Evolutionary conservation across 176 grass and related monocot genomes (phyloP), one percentile per base, ranked within the genome.

Genomic region (Juncus inflexus): DNA sequence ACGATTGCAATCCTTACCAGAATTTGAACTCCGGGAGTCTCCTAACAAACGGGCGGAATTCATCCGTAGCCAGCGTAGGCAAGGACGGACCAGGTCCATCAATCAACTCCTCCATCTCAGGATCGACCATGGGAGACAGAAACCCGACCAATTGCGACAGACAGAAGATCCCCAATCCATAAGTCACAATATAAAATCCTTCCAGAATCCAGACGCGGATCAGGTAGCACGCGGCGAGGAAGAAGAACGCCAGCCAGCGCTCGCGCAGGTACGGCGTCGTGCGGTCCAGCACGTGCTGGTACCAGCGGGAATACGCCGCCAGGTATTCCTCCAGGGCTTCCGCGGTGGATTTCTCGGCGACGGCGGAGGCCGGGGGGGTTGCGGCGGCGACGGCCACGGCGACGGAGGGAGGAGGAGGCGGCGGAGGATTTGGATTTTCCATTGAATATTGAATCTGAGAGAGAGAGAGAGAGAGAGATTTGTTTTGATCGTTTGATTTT

Each of bases 11-110:
- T 6, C 52, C 78, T 45, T 60, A 94, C 90, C 90, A 94, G 76
- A 94, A 94, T 54, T 94, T 94, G 78, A 94, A 94, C 78, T 94
- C 90, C 0, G 90, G 90, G n/a, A 94, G 79, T 69, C 90, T 82
- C 37, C 90, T 74, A 6, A 94, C 84, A 49, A 94, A 94, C 15
- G 90, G 84, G 8, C 90, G 84, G 54, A 88, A 94, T 63, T 94
- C 90, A 19, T 94, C 84, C 1, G 84, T 82, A 8, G 79, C 71
- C 42, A 70, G 81, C 7, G 81, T 88, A 55, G 90, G 90, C 8
- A 94, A 82, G 5, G 81, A 66, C 2, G 90, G 68, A 3, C 69
- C 76, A 3, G 65, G 9, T 3, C 74, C 60, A 15, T 70, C 89
- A 8, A 79, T 13, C 6, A 82, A n/a, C 13, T 66, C 78, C 62